Evolutionary conservation across 331 rosid genomes (phyloP), one percentile per base, ranked within the genome.

Genomic region (Malus hybrid): DNA sequence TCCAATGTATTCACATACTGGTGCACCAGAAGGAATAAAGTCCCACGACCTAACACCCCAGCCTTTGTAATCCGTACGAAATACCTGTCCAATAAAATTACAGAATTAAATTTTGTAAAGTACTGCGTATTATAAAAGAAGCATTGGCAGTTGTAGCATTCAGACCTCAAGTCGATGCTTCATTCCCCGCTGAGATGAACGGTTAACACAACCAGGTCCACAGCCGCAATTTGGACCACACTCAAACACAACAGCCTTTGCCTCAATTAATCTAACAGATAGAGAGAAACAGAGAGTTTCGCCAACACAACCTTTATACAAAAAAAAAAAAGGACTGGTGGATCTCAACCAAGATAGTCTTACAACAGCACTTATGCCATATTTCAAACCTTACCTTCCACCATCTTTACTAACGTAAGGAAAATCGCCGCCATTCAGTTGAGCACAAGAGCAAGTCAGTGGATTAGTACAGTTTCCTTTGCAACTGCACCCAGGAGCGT

Each of bases 141-240:
- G 65, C 15, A 7, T 27, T 55, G 22, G 36, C 13, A 71, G 12
- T 32, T 36, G 48, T 42, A 44, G 48, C n/a, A 18, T 42, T 14
- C 62, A 7, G 11, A 83, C 84, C 87, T 83, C 84, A 42, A 83
- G 84, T 46, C 76, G 70, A 72, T 83, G 70, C 69, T 80, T 83
- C 57, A 80, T 29, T 76, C 84, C 82, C 34, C 29, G 70, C 76
- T 77, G 84, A 69, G 87, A 84, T 24, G 77, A 22, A 13, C 87
- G 84, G 56, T 83, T 83, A 36, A 83, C 56, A 44, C 87, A 83
- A 68, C 31, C 42, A 7, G 84, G 79, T 73, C 84, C 87, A 77
- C 87, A 83, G 61, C 80, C 80, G 48, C 82, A 83, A 2, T 74
- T 66, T 80, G 87, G 87, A 70, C 84, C 87, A 33, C 87, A 80